A percentile compares a stretch with the other conserved stretches of the same genome.
These are phyloP conservation scores for Flaveria robusta DNA, from an alignment of 129 eudicot species.

Conservation along the genomic window DNA sequence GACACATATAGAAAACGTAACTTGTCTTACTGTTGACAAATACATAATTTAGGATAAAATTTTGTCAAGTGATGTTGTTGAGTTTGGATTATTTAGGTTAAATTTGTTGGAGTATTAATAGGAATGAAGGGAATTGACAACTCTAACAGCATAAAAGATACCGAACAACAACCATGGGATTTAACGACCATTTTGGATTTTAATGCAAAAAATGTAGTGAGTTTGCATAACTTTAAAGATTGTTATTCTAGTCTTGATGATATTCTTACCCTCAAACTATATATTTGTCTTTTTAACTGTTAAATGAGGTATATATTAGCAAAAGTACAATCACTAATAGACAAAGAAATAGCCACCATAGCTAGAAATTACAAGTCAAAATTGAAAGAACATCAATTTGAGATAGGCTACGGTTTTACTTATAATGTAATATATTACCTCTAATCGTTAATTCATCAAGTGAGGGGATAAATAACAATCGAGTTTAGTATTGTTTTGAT, in stretches of 20 bases:
- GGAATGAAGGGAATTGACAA: neutral
- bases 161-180: constrained; percentile 36
- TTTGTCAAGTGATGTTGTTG: neutral
- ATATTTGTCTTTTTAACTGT: too few relatives aligned
- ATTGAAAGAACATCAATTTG: too few relatives aligned
- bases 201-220: neutral
- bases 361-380: too few relatives aligned
- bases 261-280: too few relatives aligned
- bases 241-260: neutral
- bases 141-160: constrained; percentile 16
- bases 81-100: neutral
- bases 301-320: too few relatives aligned
- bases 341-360: too few relatives aligned
- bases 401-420: too few relatives aligned
- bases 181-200: constrained; percentile 18
- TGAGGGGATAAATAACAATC: too few relatives aligned
- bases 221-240: neutral
- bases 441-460: too few relatives aligned
- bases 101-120: constrained; percentile 13
- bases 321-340: too few relatives aligned
- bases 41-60: neutral
- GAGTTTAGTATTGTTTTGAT: too few relatives aligned
- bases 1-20: constrained; percentile 13
- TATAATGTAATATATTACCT: too few relatives aligned
- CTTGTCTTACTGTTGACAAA: constrained; percentile 9